Base-by-base conservation (phyloP, 1,284 basidiomycete species). In the Leucoagaricus sp. region DNA sequence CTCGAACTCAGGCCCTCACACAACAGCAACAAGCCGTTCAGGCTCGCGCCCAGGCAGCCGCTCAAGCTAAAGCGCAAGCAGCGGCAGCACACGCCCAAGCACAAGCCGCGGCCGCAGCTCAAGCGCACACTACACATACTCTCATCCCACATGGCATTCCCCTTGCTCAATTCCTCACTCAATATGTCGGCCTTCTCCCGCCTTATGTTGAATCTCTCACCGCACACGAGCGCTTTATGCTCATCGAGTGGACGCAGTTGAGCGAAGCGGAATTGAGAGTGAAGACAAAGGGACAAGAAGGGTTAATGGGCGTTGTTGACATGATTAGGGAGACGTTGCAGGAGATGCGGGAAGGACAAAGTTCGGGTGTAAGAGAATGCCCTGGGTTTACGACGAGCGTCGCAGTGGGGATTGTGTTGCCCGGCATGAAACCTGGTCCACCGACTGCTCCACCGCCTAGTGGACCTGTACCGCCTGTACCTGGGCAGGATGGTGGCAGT, bases 221-320 rank as follows among this genome's bases (percentile, higher is more conserved):
- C 21, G 28, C 45, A 6, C 44, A 55, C 5, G 45, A 55, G 8
- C 21, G 38, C 8, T 41, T 42, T 25, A 3, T 41, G n/a, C 49
- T 55, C 19, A 48, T 55, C 26, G 53, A 55, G 25, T 55, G 53
- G 53, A 48, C 53, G 4, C 36, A 40, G 46, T 25, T 55, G 33
- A 41, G 26, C 31, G 53, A 55, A 9, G 44, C 13, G 17, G 53
- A 55, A 10, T 41, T 55, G 45, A 55, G 42, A 28, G 29, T 26
- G 0, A 55, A 48, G 45, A 34, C 40, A 12, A 55, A 55, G 19
- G 53, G 15, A 26, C 29, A 45, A 17, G 45, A 55, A 25, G 29
- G n/a, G 28, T 13, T 41, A 17, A 19, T 55, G 4, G 36, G 26
- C n/a, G 31, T 41, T 5, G 53, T 55, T 10, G 38, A 6, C n/a